Evolutionary conservation across 75 land plant species (phyloP), one percentile per base, ranked within the genome.

Genomic region (Pinus tabuliformis): DNA sequence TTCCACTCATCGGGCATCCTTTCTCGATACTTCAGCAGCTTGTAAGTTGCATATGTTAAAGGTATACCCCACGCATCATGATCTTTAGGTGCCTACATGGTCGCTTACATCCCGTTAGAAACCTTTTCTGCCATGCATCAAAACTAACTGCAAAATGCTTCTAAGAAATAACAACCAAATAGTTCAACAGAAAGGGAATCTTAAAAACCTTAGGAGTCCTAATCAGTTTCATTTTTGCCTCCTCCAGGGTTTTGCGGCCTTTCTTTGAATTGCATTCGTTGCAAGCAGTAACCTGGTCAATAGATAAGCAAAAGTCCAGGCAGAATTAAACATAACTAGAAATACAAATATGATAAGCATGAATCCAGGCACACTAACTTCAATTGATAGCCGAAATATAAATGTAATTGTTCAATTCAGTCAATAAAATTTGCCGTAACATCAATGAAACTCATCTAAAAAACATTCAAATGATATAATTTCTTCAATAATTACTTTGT

Each of bases 241-340:
- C 97, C 64, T 91, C 97, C 63, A 87, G 56, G 24, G 89, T 91
- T 77, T 91, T 96, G 74, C 84, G 84, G 22, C 97, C 97, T 73
- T 96, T 96, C 83, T 71, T 88, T 63, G 90, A 83, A 75, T 96
- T 96, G 89, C 99, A 96, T 21, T 62, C 85, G 28, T 84, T 21
- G 74, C 99, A 96, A 54, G 99, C 99, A 26, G 96, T 83, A 57
- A 93, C 96, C 96, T 93, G 52, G 71, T 36, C 71, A 18, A 42
- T 20, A 39, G n/a, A 64, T 9, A 16, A 13, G 68, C n/a, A 68
- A 2, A 24, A 42, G 42, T 68, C 52, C 71, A 68, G 20, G 49
- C 52, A 36, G 22, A 37, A 49, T 9, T 49, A 49, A 49, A 49
- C 54, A 49, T 11, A 11, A 49, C 54, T 11, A 49, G 54, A 49